Evolutionary conservation across 148 eudicot genomes (phyloP).

Genomic region (Rhododendron henanense): DNA sequence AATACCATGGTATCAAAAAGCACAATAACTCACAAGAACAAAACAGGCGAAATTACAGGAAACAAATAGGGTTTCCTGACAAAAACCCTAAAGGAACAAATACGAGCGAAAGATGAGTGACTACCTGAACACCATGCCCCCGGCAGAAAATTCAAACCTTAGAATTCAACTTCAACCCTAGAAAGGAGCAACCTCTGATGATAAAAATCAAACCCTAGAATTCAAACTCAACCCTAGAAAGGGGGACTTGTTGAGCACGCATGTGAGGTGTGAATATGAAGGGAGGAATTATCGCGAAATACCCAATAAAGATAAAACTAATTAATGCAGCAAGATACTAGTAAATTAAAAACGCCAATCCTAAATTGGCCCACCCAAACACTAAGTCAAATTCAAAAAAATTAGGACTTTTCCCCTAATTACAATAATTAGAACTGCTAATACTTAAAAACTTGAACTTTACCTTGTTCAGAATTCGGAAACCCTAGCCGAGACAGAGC

Average conservation of each 20-base stretch:
- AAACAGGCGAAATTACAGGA: not conserved
- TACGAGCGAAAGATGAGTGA: not conserved
- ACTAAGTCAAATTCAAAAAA: not conserved
- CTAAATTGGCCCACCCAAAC: not conserved
- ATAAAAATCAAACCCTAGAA: not conserved
- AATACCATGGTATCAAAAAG: not conserved
- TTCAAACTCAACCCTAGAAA: not conserved
- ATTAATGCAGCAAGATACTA: slow-evolving; percentile 9
- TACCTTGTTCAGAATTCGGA: not conserved
- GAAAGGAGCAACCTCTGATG: not conserved
- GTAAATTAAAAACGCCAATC: not conserved
- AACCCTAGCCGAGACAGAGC: slow-evolving; percentile 8
- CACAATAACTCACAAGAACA: not conserved
- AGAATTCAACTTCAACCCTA: slow-evolving; percentile 3
- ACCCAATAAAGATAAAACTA: slow-evolving; percentile 5
- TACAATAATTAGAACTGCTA: not conserved
- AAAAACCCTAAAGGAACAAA: not conserved
- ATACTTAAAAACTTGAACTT: not conserved
- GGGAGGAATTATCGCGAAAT: not conserved
- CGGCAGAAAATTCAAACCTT: slow-evolving; percentile 7
- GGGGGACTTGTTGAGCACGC: not conserved
- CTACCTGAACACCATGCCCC: not conserved
- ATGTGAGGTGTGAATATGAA: not conserved
- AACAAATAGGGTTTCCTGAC: not conserved
- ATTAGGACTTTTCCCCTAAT: not conserved